Evolutionary conservation across 345 rosid species (phyloP).

Genomic region (Eucalyptus tenuipes): DNA sequence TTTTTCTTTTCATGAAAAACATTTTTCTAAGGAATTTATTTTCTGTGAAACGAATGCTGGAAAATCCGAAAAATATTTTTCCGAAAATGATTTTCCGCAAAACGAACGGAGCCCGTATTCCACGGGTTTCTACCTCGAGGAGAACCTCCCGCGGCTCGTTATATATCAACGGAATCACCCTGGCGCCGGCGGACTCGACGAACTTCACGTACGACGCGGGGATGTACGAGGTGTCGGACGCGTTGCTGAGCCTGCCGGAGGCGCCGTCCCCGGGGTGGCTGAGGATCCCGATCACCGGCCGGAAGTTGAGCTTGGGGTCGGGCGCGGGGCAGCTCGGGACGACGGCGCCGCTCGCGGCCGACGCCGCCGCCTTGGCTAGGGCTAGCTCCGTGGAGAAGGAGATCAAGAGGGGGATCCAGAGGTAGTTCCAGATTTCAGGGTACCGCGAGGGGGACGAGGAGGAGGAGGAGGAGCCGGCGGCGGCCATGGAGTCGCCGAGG

Average conservation of each 20-base stretch:
- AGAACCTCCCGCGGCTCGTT: conserved; percentile 59
- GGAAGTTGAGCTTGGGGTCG: conserved; percentile 47
- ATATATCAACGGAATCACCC: conserved; percentile 75
- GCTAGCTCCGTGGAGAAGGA: conserved; percentile 30
- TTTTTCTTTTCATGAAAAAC: too few species aligned
- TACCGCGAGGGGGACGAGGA: neutral
- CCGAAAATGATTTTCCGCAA: fast-evolving
- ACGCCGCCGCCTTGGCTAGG: neutral
- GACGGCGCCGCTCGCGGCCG: neutral
- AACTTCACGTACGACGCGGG: conserved; percentile 89
- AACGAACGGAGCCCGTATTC: fast-evolving
- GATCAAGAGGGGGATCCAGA: conserved; percentile 33
- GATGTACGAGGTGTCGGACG: conserved; percentile 39
- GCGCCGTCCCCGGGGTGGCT: conserved; percentile 93
- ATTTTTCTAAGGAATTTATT: too few species aligned
- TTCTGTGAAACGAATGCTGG: too few species aligned
- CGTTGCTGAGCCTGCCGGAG: conserved; percentile 60
- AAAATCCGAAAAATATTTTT: too few species aligned
- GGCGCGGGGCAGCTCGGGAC: conserved; percentile 25
- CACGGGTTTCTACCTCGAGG: conserved; percentile 32
- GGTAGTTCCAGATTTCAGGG: conserved; percentile 29
- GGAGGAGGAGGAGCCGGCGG: neutral
- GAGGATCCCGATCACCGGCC: conserved; percentile 76
- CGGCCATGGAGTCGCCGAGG: conserved; percentile 10
- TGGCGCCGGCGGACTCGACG: conserved; percentile 88